Conservation (phyloP, 1,139 yeast species). For the Pichia sp. region DNA sequence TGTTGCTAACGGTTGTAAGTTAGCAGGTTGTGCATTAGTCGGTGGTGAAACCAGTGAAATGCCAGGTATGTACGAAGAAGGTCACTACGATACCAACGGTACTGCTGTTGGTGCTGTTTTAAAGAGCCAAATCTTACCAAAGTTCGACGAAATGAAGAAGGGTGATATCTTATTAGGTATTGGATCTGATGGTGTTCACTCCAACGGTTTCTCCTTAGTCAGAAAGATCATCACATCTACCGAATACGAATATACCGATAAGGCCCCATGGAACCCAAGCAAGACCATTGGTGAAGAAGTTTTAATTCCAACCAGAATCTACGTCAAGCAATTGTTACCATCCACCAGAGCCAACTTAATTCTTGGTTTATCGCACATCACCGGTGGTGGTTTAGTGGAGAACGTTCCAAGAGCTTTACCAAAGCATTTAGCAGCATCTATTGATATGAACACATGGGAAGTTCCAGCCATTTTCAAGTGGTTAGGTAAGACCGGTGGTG, state of each 20-base stretch:
- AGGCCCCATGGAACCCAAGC: conserved; percentile 83
- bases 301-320: conserved; percentile 88
- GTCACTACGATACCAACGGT: conserved; percentile 98
- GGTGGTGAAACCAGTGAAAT: conserved; percentile 99
- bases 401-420: conserved; percentile 97
- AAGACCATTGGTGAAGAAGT: conserved; percentile 83
- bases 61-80: conserved; percentile 98
- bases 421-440: conserved; percentile 67
- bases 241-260: conserved; percentile 63
- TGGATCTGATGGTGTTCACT: conserved; percentile 90
- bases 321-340: conserved; percentile 86
- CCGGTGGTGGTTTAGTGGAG: conserved; percentile 98
- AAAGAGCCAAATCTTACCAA: conserved; percentile 73
- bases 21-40: conserved; percentile 95
- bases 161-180: conserved; percentile 89
- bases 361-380: conserved; percentile 92
- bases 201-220: conserved; percentile 96
- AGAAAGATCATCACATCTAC: conserved; percentile 86
- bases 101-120: conserved; percentile 99
- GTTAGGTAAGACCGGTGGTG: conserved; percentile 90
- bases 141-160: conserved; percentile 56
- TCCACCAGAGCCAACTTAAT: conserved; percentile 66
- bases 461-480: conserved; percentile 90
- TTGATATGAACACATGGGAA: conserved; percentile 79
- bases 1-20: conserved; percentile 94